phyloP scores from a whole-genome alignment of 192 early-diverging fungal genomes.

The Coemansia guatemalensis region DNA sequence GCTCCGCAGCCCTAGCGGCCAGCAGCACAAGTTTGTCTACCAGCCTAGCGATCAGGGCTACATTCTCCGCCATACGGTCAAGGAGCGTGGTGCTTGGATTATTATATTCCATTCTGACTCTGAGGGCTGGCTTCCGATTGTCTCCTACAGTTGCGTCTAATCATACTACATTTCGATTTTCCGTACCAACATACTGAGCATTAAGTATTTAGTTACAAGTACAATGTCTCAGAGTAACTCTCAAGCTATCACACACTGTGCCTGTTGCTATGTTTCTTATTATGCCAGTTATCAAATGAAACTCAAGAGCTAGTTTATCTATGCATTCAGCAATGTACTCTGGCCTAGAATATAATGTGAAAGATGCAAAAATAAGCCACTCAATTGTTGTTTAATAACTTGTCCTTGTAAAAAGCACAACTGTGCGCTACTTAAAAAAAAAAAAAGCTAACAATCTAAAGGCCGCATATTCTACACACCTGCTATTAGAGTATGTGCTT shows the following conservation, averaged over 20 bases:
- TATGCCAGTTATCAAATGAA: background rate
- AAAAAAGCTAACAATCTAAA: no score
- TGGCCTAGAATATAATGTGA: no score
- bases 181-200: background rate
- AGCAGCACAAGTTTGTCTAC: slow-evolving; percentile 56
- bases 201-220: background rate
- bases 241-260: background rate
- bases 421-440: no score
- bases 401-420: no score
- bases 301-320: no score
- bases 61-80: slow-evolving; percentile 51
- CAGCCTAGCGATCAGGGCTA: slow-evolving; percentile 57
- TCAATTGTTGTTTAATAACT: no score
- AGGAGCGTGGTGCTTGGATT: slow-evolving; percentile 57
- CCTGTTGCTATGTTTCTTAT: background rate
- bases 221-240: background rate
- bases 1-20: slow-evolving; percentile 50
- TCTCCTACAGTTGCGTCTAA: slow-evolving; percentile 46
- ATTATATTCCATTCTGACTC: slow-evolving; percentile 54
- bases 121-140: slow-evolving; percentile 55
- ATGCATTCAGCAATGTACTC: no score
- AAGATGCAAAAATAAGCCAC: no score
- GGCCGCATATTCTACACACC: no score
- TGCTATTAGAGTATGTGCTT: no score
- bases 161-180: slow-evolving; percentile 1